These are phyloP conservation scores for Trypanosoma mega DNA, from an alignment of 208 protist species.

Conservation along the genomic window DNA sequence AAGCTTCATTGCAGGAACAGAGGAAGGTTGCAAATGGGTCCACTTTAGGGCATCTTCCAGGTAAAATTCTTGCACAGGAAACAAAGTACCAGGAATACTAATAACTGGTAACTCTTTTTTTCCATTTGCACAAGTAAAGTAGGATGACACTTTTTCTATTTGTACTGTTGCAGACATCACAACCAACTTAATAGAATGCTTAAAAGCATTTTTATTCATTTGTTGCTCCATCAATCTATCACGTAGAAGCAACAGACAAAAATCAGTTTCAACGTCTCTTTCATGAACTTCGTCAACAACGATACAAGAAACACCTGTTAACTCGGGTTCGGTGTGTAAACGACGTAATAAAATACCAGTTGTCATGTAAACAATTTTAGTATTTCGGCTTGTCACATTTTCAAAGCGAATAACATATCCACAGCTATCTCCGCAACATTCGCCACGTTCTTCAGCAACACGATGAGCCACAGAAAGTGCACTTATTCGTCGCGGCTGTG, in stretches of 20 bases:
- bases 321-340: conserved; percentile 91
- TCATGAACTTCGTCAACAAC: conserved; percentile 91
- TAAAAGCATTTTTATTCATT: conserved; percentile 33
- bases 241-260: conserved; percentile 73
- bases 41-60: conserved; percentile 80
- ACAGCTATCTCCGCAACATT: conserved; percentile 80
- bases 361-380: conserved; percentile 98
- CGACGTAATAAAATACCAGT: conserved; percentile 98
- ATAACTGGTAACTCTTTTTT: conserved; percentile 47
- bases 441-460: conserved; percentile 84
- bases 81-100: conserved; percentile 82
- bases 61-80: conserved; percentile 82
- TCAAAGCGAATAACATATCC: conserved; percentile 92
- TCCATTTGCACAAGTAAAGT: conserved; percentile 51
- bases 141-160: conserved; percentile 64
- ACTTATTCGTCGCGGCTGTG: conserved; percentile 89
- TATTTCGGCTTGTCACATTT: conserved; percentile 70
- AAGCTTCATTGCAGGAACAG: conserved; percentile 40
- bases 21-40: conserved; percentile 29
- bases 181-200: conserved; percentile 93
- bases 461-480: conserved; percentile 89
- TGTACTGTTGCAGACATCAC: conserved; percentile 96
- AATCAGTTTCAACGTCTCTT: conserved; percentile 84
- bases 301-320: conserved; percentile 80
- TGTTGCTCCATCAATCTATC: conserved; percentile 62